These are phyloP conservation scores for Scenedesmus sp. DNA, from an alignment of 163 green algal species.

Conservation along the genomic window DNA sequence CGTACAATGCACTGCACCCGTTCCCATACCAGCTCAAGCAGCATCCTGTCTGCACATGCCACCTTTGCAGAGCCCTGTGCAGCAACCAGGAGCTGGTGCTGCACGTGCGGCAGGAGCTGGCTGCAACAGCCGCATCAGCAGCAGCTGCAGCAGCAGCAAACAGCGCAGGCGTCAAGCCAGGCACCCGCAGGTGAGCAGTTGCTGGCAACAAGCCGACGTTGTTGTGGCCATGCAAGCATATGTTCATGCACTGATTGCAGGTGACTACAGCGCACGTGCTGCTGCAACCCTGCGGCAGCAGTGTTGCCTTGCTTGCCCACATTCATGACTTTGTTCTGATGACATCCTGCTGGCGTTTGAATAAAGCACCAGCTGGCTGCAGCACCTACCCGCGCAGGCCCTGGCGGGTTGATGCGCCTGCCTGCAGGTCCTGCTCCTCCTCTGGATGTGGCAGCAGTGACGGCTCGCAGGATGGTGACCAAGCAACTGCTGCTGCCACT, in stretches of 20 bases:
- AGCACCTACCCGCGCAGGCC: not conserved
- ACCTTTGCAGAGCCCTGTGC: not conserved
- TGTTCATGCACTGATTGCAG: not conserved
- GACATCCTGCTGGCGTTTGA: no score
- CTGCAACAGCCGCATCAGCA: not conserved
- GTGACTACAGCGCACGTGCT: not conserved
- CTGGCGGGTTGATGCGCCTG: not conserved
- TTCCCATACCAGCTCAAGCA: not conserved
- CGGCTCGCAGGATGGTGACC: not conserved
- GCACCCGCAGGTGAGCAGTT: not conserved
- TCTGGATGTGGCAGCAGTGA: not conserved
- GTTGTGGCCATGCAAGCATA: not conserved
- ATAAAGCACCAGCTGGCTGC: not conserved
- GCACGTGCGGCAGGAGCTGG: not conserved
- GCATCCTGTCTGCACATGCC: not conserved
- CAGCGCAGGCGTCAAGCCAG: not conserved
- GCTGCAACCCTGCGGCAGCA: not conserved
- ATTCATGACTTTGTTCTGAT: no score
- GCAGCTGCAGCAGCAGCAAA: slow-evolving; percentile 6
- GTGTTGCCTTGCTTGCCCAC: no score
- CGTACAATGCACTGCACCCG: not conserved
- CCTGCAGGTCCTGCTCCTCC: not conserved
- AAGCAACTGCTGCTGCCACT: not conserved
- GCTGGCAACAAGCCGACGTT: not conserved
- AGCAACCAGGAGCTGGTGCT: slow-evolving; percentile 16